A percentile compares a stretch with the other conserved stretches of the same genome.
Evolutionary conservation across 805 yeast genomes (phyloP).

Genomic region (Candida rishiriensis): DNA sequence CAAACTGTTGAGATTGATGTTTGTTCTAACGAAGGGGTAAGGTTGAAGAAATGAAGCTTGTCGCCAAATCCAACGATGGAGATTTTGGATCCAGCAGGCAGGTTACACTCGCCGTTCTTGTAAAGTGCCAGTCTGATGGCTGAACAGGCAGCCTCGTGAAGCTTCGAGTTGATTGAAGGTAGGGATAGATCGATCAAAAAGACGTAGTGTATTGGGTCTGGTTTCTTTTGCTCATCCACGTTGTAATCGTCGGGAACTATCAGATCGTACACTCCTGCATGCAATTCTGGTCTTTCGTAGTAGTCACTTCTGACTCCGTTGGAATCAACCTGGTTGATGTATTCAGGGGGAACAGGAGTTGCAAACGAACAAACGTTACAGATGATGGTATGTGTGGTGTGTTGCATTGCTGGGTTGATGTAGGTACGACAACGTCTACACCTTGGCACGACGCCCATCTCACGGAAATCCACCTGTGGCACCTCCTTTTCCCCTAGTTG

Average conservation of each 20-base stretch:
- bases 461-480: slow-evolving; percentile 62
- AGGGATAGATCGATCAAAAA: slow-evolving; percentile 68
- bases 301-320: slow-evolving; percentile 62
- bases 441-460: slow-evolving; percentile 68
- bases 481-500: slow-evolving; percentile 44
- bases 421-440: slow-evolving; percentile 91
- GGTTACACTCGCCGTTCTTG: slow-evolving; percentile 23
- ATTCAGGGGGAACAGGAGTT: slow-evolving; percentile 63
- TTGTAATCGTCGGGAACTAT: slow-evolving; percentile 73
- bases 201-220: slow-evolving; percentile 56
- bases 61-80: slow-evolving; percentile 77
- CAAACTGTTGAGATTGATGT: slow-evolving; percentile 57
- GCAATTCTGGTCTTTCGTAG: slow-evolving; percentile 66
- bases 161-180: slow-evolving; percentile 52
- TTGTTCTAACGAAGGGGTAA: slow-evolving; percentile 50
- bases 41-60: slow-evolving; percentile 65
- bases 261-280: slow-evolving; percentile 80
- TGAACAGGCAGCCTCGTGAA: slow-evolving; percentile 62
- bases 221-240: slow-evolving; percentile 32
- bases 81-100: slow-evolving; percentile 45
- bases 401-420: slow-evolving; percentile 77
- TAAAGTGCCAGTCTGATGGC: slow-evolving; percentile 59
- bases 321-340: slow-evolving; percentile 56
- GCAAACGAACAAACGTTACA: slow-evolving; percentile 88
- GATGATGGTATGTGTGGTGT: slow-evolving; percentile 56